Evolutionary conservation across 768 basidiomycete species (phyloP).

Genomic region (Rhizopogon vesiculosus): DNA sequence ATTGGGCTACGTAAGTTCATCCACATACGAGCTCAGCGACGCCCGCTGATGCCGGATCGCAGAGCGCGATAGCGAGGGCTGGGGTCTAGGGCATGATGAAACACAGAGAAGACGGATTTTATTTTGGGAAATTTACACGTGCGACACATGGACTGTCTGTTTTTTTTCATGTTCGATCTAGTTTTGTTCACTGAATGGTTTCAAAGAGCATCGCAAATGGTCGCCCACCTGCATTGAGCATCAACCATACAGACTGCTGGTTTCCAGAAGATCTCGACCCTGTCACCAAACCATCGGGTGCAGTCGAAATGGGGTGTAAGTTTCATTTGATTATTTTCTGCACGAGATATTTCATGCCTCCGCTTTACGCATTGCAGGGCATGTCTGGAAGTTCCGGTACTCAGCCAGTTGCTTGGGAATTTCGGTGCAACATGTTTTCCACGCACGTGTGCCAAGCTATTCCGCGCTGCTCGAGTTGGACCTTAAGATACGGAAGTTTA

Average conservation of each 20-base stretch:
- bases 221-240: constrained; percentile 40
- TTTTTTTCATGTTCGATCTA: neutral
- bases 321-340: neutral
- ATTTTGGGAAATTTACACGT: constrained; percentile 51
- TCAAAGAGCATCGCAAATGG: constrained; percentile 44
- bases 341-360: constrained; percentile 11
- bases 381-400: constrained; percentile 43
- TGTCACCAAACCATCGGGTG: constrained; percentile 25
- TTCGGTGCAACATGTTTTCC: constrained; percentile 39
- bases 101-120: constrained; percentile 40
- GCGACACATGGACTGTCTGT: constrained; percentile 46
- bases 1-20: constrained; percentile 45
- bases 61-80: constrained; percentile 49
- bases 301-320: constrained; percentile 41
- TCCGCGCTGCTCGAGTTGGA: constrained; percentile 44
- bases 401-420: constrained; percentile 39
- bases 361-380: constrained; percentile 21
- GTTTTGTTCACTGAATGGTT: neutral
- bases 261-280: constrained; percentile 44
- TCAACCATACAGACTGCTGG: constrained; percentile 47
- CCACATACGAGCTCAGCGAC: neutral
- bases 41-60: neutral
- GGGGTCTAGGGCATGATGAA: constrained; percentile 42
- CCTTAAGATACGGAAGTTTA: constrained; percentile 46
- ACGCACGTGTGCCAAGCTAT: constrained; percentile 34